A percentile compares a stretch with the other conserved stretches of the same genome.
These are phyloP conservation scores for Mycoemilia scoparia DNA, from an alignment of 192 early-diverging fungal genomes.

Conservation along the genomic window DNA sequence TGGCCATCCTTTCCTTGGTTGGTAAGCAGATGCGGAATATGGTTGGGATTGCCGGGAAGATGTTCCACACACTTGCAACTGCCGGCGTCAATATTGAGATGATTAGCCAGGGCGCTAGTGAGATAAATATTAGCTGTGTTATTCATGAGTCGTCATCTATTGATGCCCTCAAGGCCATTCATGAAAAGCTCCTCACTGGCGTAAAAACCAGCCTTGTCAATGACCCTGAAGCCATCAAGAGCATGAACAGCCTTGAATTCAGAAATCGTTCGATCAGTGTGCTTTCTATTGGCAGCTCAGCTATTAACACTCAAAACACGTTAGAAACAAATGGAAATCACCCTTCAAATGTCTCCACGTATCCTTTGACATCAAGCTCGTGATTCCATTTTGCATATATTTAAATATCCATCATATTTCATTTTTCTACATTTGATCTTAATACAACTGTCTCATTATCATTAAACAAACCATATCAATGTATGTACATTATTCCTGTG, in stretches of 20 bases:
- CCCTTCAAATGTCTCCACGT: too few species aligned
- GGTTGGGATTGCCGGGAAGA: slow-evolving; percentile 84
- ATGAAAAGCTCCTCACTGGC: slow-evolving; percentile 48
- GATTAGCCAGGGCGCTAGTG: slow-evolving; percentile 95
- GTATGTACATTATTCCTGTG: too few species aligned
- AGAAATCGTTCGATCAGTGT: too few species aligned
- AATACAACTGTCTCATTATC: too few species aligned
- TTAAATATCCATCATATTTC: too few species aligned
- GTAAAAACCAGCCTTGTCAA: slow-evolving; percentile 17
- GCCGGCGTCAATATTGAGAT: slow-evolving; percentile 94
- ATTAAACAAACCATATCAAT: too few species aligned
- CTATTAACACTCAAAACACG: too few species aligned
- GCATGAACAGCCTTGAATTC: slow-evolving; percentile 16
- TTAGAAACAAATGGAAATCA: too few species aligned
- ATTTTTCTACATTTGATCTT: too few species aligned
- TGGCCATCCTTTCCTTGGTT: slow-evolving; percentile 92
- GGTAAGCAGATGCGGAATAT: slow-evolving; percentile 93
- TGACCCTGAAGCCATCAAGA: slow-evolving; percentile 19
- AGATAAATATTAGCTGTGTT: slow-evolving; percentile 98
- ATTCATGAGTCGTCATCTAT: slow-evolving; percentile 56
- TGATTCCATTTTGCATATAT: too few species aligned
- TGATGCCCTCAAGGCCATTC: slow-evolving; percentile 71
- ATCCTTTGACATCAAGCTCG: too few species aligned
- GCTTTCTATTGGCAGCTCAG: too few species aligned
- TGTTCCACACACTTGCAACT: slow-evolving; percentile 82